Evolutionary conservation across 768 basidiomycete species (phyloP).

Genomic region (Collybiopsis confluens): DNA sequence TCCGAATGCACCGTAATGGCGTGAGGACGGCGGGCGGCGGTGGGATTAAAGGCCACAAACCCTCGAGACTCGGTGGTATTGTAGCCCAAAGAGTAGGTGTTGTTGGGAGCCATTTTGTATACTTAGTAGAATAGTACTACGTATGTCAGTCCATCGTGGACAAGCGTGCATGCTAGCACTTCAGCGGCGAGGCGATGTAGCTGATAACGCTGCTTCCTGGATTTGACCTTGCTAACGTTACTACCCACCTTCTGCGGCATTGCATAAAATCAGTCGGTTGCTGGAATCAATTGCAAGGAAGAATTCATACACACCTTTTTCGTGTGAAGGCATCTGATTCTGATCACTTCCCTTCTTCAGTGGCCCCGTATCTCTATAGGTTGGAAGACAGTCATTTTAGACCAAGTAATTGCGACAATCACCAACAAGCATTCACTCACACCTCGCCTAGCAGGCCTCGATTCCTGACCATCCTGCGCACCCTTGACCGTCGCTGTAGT

Average conservation of each 20-base stretch:
- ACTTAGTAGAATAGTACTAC: no score
- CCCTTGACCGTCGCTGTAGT: background rate
- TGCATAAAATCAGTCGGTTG: background rate
- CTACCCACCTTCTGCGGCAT: background rate
- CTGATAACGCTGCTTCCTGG: conserved; percentile 1
- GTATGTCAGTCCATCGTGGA: no score
- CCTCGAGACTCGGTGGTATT: conserved; percentile 70
- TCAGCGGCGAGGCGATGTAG: no score
- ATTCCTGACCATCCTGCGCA: background rate
- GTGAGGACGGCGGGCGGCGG: conserved; percentile 73
- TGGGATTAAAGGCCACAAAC: conserved; percentile 73
- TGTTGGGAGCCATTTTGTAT: conserved; percentile 54
- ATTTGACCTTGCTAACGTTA: background rate
- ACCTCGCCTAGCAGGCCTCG: background rate
- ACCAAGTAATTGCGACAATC: background rate
- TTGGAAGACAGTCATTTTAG: background rate
- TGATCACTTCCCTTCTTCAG: conserved; percentile 3
- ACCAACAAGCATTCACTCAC: background rate
- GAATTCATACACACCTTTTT: background rate
- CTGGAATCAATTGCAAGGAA: no score
- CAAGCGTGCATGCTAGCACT: no score
- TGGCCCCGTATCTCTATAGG: background rate
- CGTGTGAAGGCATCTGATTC: background rate
- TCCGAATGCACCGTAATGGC: conserved; percentile 78
- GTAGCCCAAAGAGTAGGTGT: conserved; percentile 56